A percentile compares a stretch with the other conserved stretches of the same genome.
Conservation (phyloP, 2,329 filamentous ascomycete species). For the Pseudogymnoascus sp. region DNA sequence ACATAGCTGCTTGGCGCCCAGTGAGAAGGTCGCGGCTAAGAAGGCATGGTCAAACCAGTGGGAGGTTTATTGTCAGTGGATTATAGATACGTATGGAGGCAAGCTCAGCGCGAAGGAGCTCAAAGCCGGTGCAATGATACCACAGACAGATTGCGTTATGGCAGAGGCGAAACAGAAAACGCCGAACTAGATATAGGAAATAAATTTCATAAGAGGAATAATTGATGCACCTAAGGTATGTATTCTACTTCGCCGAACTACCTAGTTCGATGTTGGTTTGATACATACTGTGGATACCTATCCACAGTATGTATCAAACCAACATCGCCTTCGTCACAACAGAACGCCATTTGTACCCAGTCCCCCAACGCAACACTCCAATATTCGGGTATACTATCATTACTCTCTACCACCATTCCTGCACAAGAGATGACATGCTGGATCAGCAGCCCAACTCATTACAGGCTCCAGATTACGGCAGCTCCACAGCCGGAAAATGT, state of each 20-base stretch:
- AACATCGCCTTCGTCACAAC: not conserved
- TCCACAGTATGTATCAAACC: not conserved
- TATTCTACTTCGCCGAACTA: not conserved
- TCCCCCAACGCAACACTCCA: not conserved
- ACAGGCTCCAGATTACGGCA: not conserved
- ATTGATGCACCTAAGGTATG: not conserved
- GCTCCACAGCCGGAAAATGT: not conserved
- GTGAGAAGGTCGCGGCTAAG: slow-evolving; percentile 33
- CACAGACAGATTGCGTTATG: not conserved
- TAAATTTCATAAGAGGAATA: not conserved
- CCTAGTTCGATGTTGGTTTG: not conserved
- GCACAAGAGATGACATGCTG: not conserved
- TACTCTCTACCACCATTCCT: not conserved
- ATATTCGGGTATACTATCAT: not conserved
- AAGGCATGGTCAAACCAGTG: slow-evolving; percentile 46
- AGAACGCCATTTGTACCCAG: not conserved
- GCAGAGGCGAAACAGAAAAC: not conserved
- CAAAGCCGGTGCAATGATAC: not conserved
- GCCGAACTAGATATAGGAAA: not conserved
- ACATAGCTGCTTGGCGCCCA: slow-evolving; percentile 44
- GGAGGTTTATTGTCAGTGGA: slow-evolving; percentile 47
- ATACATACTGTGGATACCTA: not conserved
- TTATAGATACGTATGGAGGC: slow-evolving; percentile 38
- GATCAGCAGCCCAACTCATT: not conserved
- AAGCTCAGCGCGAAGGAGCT: not conserved